Evolutionary conservation across 2,329 filamentous ascomycete genomes (phyloP), one percentile per base, ranked within the genome.

Genomic region (Leptographium procerum): DNA sequence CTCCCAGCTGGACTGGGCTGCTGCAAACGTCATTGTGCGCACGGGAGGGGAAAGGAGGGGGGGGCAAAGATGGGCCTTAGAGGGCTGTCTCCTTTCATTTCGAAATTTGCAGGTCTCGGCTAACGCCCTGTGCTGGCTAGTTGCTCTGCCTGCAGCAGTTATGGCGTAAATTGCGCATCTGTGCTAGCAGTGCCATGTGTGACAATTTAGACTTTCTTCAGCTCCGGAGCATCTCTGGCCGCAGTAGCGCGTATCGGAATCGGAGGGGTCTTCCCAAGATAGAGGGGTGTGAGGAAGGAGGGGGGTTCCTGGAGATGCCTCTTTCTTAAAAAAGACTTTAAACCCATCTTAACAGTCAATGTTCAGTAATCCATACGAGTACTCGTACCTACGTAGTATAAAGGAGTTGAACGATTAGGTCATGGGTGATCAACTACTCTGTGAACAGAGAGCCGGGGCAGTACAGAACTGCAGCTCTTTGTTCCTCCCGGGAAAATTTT

Each of bases 181-280:
- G 45, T 28, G 4, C 47, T 28, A 50, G 24, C 11, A 19, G 47
- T 50, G 14, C 24, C 24, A 19, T 29, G 26, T 13, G 45, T 33
- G 26, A 47, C 24, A 16, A n/a, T 31, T 55, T 55, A 47, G 53
- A 40, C 34, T 55, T 55, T 55, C 33, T 55, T 55, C 53, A 55
- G 53, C 53, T 55, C 24, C 45, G 24, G 40, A 45, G 53, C 26
- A 50, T 55, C 28, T 55, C 34, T 28, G 28, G 29, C 16, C 48
- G 53, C 53, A 55, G 40, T 55, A 55, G 53, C 53, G 36, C 28
- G 24, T 6, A 33, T 53, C 29, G 51, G 51, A 8, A 33, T 9
- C 22, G 22, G 22, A 26, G 6, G n/a, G n/a, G 4, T 9, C 5
- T 43, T 43, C 19, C 40, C 43, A 47, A n/a, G n/a, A n/a, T n/a